These are phyloP conservation scores for Aspergillus asperescens DNA, from an alignment of 495 filamentous ascomycete genomes.

Conservation along the genomic window DNA sequence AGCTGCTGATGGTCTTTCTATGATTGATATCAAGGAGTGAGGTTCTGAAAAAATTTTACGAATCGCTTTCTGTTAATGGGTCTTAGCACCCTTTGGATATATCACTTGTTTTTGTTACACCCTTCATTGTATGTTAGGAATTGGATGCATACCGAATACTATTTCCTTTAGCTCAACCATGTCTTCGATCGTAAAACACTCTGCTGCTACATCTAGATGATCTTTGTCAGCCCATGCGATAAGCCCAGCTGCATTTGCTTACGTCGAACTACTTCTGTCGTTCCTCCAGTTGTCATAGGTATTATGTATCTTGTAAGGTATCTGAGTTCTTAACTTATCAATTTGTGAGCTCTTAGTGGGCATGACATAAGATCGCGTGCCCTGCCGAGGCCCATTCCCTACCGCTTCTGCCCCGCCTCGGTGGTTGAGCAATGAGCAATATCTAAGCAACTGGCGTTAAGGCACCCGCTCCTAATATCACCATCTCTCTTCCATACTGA, in stretches of 20 bases:
- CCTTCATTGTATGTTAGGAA: conserved; percentile 42
- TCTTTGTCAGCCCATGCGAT: too few relatives aligned
- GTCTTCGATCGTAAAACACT: neutral
- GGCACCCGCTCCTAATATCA: neutral
- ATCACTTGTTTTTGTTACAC: conserved; percentile 38
- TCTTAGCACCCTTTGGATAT: conserved; percentile 39
- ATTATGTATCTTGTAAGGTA: neutral
- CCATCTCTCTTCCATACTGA: neutral
- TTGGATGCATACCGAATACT: conserved; percentile 36
- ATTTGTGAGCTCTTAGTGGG: neutral
- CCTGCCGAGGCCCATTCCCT: conserved; percentile 8
- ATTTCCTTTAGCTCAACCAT: conserved; percentile 28
- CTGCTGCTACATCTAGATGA: too few relatives aligned
- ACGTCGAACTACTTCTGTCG: neutral
- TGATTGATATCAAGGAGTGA: conserved; percentile 34
- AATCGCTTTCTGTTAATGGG: conserved; percentile 34
- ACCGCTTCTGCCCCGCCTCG: conserved; percentile 2
- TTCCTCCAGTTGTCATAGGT: neutral
- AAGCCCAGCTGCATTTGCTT: too few relatives aligned
- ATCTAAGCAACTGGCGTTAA: neutral
- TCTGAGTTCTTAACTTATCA: neutral
- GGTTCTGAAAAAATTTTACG: conserved; percentile 40
- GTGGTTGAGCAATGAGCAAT: neutral
- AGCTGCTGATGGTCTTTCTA: conserved; percentile 21
- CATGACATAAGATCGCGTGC: conserved; percentile 19